These are phyloP conservation scores for Wakefieldia striispora DNA, from an alignment of 768 basidiomycete genomes.

Conservation along the genomic window DNA sequence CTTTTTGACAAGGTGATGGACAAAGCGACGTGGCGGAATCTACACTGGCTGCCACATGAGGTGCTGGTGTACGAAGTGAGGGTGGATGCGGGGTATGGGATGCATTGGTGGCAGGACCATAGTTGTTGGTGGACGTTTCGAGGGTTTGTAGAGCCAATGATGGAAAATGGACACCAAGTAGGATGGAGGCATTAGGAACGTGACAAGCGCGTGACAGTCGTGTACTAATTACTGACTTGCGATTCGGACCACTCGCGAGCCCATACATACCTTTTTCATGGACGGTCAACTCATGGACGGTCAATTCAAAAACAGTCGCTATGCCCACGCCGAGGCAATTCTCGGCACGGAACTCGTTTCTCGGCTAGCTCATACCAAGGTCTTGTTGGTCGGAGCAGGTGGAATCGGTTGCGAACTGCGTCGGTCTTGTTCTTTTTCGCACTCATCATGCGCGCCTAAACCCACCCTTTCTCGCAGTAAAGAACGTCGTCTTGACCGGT, in stretches of 20 bases:
- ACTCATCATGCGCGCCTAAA: neutral
- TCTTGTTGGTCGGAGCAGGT: slow-evolving; percentile 91
- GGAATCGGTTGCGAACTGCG: slow-evolving; percentile 97
- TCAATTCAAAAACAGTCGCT: slow-evolving; percentile 34
- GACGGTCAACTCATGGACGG: too few species aligned
- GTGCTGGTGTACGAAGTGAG: slow-evolving; percentile 62
- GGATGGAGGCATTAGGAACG: slow-evolving; percentile 53
- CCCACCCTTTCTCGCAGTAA: slow-evolving; percentile 57
- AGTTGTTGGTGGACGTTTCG: slow-evolving; percentile 45
- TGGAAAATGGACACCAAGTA: slow-evolving; percentile 62
- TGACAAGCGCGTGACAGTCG: slow-evolving; percentile 28
- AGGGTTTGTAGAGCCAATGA: slow-evolving; percentile 67
- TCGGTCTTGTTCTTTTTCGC: slow-evolving; percentile 37
- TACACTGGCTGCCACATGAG: slow-evolving; percentile 65
- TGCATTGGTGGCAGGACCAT: slow-evolving; percentile 61
- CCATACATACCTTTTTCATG: too few species aligned
- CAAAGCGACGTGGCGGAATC: slow-evolving; percentile 55
- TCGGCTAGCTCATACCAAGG: slow-evolving; percentile 59
- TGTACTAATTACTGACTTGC: too few species aligned
- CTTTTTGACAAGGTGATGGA: slow-evolving; percentile 56
- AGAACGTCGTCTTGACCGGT: slow-evolving; percentile 91
- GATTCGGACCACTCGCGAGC: too few species aligned
- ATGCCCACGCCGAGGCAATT: slow-evolving; percentile 69
- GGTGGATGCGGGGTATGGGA: slow-evolving; percentile 60
- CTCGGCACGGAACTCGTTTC: slow-evolving; percentile 71